A percentile compares a stretch with the other conserved stretches of the same genome.
phyloP scores from a whole-genome alignment of 2,329 filamentous ascomycete species.

The Exophiala sideris region DNA sequence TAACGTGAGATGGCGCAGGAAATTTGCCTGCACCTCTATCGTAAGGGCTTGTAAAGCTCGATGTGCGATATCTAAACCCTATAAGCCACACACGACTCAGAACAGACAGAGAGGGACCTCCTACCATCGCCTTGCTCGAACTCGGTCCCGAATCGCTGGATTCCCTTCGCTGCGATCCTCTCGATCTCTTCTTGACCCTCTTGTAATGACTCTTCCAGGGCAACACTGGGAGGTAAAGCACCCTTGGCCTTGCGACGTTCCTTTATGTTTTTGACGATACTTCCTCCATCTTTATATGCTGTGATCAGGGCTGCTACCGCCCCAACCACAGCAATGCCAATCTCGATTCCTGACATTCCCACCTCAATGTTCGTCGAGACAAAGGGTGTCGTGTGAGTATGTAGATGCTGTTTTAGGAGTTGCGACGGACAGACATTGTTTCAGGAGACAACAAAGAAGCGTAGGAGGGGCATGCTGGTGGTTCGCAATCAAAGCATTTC shows the following conservation, averaged over 20 bases:
- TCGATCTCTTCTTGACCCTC: slow-evolving; percentile 20
- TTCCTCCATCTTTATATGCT: slow-evolving; percentile 17
- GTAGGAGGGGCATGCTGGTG: not conserved
- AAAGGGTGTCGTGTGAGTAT: not conserved
- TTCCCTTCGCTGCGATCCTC: slow-evolving; percentile 16
- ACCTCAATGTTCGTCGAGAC: not conserved
- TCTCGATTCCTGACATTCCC: slow-evolving; percentile 12
- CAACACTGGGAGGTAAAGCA: slow-evolving; percentile 8
- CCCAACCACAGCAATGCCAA: slow-evolving; percentile 11
- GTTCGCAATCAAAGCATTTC: not conserved
- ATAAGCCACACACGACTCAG: not conserved
- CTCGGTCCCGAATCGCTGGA: slow-evolving; percentile 10
- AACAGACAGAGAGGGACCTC: not conserved
- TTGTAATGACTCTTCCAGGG: slow-evolving; percentile 15
- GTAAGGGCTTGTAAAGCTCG: slow-evolving; percentile 16
- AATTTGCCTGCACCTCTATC: slow-evolving; percentile 18
- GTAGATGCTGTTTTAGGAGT: not conserved
- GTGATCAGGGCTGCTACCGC: slow-evolving; percentile 16
- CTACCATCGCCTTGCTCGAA: slow-evolving; percentile 20
- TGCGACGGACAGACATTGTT: not conserved
- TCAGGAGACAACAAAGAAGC: not conserved
- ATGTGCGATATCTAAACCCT: slow-evolving; percentile 13
- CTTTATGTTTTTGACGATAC: slow-evolving; percentile 20
- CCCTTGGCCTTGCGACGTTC: slow-evolving; percentile 13
- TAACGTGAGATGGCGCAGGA: slow-evolving; percentile 11